phyloP scores from a whole-genome alignment of 495 filamentous ascomycete genomes.

The Letharia lupina region DNA sequence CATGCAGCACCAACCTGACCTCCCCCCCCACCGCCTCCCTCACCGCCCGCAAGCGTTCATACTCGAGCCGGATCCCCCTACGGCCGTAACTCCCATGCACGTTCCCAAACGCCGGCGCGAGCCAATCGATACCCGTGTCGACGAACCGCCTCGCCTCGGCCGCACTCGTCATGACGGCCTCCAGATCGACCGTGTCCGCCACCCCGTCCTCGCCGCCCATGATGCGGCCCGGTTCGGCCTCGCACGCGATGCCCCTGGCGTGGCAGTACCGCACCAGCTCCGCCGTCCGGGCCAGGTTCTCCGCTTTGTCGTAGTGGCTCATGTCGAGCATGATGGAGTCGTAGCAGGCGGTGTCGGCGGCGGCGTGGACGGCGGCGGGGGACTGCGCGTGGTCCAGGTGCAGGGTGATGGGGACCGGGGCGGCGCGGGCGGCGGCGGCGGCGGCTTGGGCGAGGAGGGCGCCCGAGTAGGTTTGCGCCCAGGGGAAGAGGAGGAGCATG shows the following conservation, averaged over 20 bases:
- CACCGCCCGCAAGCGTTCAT: conserved; percentile 57
- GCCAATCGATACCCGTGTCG: conserved; percentile 69
- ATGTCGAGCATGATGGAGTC: conserved; percentile 82
- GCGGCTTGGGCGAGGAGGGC: conserved; percentile 56
- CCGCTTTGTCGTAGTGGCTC: conserved; percentile 73
- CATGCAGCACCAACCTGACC: conserved; percentile 67
- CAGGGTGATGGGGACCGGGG: conserved; percentile 61
- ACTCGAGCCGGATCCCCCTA: conserved; percentile 64
- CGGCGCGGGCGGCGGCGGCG: conserved; percentile 52
- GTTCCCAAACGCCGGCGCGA: conserved; percentile 80
- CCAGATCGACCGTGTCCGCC: conserved; percentile 63
- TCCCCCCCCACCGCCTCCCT: conserved; percentile 49
- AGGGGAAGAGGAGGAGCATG: conserved; percentile 82
- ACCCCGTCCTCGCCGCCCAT: conserved; percentile 82
- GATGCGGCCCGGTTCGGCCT: conserved; percentile 76
- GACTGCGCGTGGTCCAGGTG: conserved; percentile 73
- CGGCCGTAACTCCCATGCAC: conserved; percentile 79
- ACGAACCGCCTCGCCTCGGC: conserved; percentile 73
- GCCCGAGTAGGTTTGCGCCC: conserved; percentile 66
- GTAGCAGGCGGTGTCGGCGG: conserved; percentile 58
- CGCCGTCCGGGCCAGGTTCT: conserved; percentile 63
- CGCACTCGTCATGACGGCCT: conserved; percentile 66
- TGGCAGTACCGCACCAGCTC: conserved; percentile 67
- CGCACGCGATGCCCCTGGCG: conserved; percentile 63
- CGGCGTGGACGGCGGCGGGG: conserved; percentile 58